These are phyloP conservation scores for Hericium coralloides DNA, from an alignment of 768 basidiomycete genomes.

Conservation along the genomic window DNA sequence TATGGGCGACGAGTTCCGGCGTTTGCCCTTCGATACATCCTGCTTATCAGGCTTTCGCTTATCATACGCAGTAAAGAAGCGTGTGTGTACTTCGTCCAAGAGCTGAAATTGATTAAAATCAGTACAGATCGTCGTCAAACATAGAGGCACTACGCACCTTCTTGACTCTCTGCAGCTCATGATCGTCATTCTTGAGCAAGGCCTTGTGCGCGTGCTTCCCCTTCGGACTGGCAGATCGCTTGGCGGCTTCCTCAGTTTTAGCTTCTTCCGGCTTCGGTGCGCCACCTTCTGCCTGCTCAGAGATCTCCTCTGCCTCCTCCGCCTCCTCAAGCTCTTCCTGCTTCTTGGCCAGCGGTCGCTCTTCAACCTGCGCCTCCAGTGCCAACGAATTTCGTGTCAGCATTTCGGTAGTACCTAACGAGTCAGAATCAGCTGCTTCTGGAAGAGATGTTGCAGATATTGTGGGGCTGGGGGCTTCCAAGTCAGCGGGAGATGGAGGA, in stretches of 20 bases:
- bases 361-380: slow-evolving; percentile 78
- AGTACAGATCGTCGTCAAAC: not conserved
- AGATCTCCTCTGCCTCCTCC: slow-evolving; percentile 9
- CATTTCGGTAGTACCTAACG: slow-evolving; percentile 44
- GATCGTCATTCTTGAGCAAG: slow-evolving; percentile 79
- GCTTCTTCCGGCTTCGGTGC: slow-evolving; percentile 1
- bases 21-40: slow-evolving; percentile 22
- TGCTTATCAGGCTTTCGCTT: slow-evolving; percentile 20
- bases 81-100: slow-evolving; percentile 68
- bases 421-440: slow-evolving; percentile 30
- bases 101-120: slow-evolving; percentile 42
- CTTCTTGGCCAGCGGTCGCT: slow-evolving; percentile 80
- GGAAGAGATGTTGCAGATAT: slow-evolving; percentile 8
- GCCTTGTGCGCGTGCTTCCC: slow-evolving; percentile 56
- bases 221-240: slow-evolving; percentile 15
- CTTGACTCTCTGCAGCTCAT: slow-evolving; percentile 70
- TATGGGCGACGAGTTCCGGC: slow-evolving; percentile 17
- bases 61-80: slow-evolving; percentile 69
- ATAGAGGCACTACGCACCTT: slow-evolving; percentile 38
- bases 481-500: slow-evolving; percentile 2
- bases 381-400: slow-evolving; percentile 64
- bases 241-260: not conserved
- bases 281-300: not conserved
- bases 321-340: slow-evolving; percentile 67
- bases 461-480: not conserved